phyloP scores from a whole-genome alignment of 129 eudicot species.

The Silybum marianum region DNA sequence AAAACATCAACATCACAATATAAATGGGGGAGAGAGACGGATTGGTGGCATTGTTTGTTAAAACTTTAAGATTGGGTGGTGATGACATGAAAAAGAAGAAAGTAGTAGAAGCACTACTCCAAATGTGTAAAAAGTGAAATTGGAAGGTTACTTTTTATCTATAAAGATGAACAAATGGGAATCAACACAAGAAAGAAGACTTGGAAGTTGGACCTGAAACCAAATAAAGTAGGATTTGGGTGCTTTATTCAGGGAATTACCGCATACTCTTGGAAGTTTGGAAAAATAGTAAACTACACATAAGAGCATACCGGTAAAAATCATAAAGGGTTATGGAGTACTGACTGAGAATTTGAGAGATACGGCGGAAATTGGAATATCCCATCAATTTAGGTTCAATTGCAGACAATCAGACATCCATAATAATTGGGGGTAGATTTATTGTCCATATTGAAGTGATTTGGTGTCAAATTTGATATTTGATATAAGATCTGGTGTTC shows the following conservation, averaged over 20 bases:
- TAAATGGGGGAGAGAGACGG: not conserved
- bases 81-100: slow-evolving; percentile 32
- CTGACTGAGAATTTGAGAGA: too few relatives aligned
- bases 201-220: slow-evolving; percentile 35
- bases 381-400: too few relatives aligned
- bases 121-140: slow-evolving; percentile 18
- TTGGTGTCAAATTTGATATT: too few relatives aligned
- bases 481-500: too few relatives aligned
- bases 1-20: not conserved
- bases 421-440: too few relatives aligned
- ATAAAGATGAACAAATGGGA: slow-evolving; percentile 20
- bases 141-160: not conserved
- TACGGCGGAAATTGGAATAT: too few relatives aligned
- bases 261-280: not conserved
- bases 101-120: not conserved
- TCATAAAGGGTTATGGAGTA: too few relatives aligned
- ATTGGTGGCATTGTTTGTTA: not conserved
- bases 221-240: slow-evolving; percentile 16
- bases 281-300: not conserved
- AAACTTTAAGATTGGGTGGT: slow-evolving; percentile 16
- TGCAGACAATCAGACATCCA: too few relatives aligned
- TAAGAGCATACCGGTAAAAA: too few relatives aligned
- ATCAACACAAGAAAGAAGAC: slow-evolving; percentile 26
- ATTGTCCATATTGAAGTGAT: too few relatives aligned
- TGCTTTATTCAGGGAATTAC: slow-evolving; percentile 17